phyloP scores from a whole-genome alignment of 73 alveolate species.

The Breviolum minutum region DNA sequence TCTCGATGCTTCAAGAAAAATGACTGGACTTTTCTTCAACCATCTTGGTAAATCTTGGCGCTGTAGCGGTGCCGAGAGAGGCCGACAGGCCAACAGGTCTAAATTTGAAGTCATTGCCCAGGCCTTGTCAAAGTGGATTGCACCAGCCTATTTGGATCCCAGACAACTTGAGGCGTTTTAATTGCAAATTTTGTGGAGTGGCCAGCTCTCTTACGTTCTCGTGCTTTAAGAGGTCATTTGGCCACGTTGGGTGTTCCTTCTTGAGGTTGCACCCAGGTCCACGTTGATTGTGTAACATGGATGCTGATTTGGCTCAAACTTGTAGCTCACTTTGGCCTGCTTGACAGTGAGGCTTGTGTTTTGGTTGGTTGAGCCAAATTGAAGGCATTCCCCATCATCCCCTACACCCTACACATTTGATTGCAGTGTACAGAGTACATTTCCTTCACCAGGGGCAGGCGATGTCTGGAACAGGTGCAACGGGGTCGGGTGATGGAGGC shows the following conservation, averaged over 20 bases:
- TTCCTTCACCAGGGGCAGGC: not conserved
- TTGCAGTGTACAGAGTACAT: not conserved
- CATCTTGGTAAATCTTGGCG: too few species aligned
- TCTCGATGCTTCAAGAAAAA: too few species aligned
- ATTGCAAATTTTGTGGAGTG: not conserved
- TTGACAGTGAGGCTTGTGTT: too few species aligned
- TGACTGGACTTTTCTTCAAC: too few species aligned
- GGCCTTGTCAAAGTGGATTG: conserved; percentile 67
- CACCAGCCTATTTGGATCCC: conserved; percentile 64
- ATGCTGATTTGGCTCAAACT: not conserved
- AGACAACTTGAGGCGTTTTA: conserved; percentile 26
- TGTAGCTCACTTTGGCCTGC: not conserved
- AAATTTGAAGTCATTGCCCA: too few species aligned
- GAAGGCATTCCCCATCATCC: not conserved
- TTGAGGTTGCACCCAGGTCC: not conserved
- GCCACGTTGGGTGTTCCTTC: too few species aligned
- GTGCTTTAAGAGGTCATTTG: too few species aligned
- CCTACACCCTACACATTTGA: not conserved
- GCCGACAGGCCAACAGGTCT: not conserved
- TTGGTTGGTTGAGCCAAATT: too few species aligned
- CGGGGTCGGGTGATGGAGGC: too few species aligned
- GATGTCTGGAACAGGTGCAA: conserved; percentile 14
- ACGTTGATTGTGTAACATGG: not conserved
- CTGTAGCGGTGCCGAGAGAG: too few species aligned
- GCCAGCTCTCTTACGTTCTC: too few species aligned